These are phyloP conservation scores for Penstemon newberryi DNA, from an alignment of 257 asterid genomes.

Conservation along the genomic window DNA sequence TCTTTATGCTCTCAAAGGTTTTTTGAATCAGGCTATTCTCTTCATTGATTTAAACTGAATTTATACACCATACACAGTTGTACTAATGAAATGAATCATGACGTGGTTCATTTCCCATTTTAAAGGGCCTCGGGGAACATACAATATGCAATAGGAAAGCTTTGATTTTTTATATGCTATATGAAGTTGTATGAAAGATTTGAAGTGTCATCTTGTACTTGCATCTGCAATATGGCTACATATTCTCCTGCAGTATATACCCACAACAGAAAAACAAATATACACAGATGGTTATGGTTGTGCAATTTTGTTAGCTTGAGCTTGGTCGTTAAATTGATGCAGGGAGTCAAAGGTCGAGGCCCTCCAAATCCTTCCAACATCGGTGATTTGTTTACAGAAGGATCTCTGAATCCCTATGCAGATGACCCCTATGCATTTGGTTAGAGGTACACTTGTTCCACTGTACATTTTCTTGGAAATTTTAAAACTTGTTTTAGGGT, in stretches of 20 bases:
- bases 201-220: background rate
- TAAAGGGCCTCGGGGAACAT: background rate
- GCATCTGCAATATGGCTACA: background rate
- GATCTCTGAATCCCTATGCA: conserved; percentile 90
- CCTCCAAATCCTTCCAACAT: conserved; percentile 67
- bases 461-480: background rate
- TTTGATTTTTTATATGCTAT: background rate
- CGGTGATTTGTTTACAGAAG: conserved; percentile 92
- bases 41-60: background rate
- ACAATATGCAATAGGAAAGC: conserved; percentile 6
- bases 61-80: conserved; percentile 3
- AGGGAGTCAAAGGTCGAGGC: conserved; percentile 55
- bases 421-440: conserved; percentile 97
- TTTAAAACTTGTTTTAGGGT: background rate
- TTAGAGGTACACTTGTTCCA: conserved; percentile 59
- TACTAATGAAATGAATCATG: background rate
- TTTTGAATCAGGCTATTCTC: too few relatives aligned
- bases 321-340: conserved; percentile 31
- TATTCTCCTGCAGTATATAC: conserved; percentile 1
- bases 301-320: conserved; percentile 21
- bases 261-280: background rate
- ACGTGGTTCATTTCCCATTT: background rate
- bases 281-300: background rate
- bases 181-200: background rate
- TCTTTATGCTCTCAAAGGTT: background rate